phyloP scores from a whole-genome alignment of 2,329 filamentous ascomycete genomes.

The Aureobasidium sp. region DNA sequence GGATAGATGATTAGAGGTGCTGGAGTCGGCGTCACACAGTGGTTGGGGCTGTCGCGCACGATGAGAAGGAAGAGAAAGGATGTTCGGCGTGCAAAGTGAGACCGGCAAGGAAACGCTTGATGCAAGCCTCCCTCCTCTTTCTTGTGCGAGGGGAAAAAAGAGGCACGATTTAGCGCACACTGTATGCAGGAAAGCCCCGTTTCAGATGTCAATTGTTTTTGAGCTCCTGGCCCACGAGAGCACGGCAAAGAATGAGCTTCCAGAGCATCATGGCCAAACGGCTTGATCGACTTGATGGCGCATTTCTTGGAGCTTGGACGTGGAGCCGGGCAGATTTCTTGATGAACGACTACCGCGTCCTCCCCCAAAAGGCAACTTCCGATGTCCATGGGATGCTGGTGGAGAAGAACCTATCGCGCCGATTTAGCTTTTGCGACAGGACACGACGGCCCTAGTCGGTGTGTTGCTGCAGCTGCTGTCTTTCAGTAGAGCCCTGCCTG shows the following conservation, averaged over 20 bases:
- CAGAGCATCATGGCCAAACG: conserved; percentile 11
- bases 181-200: conserved; percentile 13
- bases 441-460: conserved; percentile 4
- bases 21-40: conserved; percentile 8
- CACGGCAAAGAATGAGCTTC: conserved; percentile 1
- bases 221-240: neutral
- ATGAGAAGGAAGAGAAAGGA: conserved; percentile 4
- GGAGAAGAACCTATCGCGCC: conserved; percentile 6
- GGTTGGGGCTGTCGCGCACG: conserved; percentile 8
- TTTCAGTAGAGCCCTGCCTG: neutral
- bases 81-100: conserved; percentile 9
- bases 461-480: conserved; percentile 5
- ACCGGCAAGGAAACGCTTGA: conserved; percentile 10
- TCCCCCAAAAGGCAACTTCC: neutral
- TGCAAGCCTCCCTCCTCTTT: conserved; percentile 8
- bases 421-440: conserved; percentile 10
- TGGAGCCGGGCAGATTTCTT: conserved; percentile 4
- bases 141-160: conserved; percentile 11
- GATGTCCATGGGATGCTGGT: neutral
- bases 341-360: conserved; percentile 3
- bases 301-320: conserved; percentile 4
- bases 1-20: conserved; percentile 1
- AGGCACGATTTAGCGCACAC: conserved; percentile 11
- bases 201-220: conserved; percentile 11
- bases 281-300: conserved; percentile 12